Conservation (phyloP, 371 early-diverging fungal species). For the Dentiscutata heterogama region DNA sequence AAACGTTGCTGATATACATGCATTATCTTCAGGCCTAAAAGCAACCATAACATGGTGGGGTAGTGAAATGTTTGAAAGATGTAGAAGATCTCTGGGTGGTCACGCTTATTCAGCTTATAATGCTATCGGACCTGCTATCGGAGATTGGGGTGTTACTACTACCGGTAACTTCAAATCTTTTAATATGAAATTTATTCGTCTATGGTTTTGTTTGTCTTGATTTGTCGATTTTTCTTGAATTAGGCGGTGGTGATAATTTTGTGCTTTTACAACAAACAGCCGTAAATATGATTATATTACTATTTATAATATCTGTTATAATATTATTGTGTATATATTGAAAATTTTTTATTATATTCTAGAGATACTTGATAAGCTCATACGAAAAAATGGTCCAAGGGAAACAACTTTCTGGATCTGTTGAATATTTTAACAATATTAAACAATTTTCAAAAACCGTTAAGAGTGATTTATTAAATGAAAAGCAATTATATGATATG, state of each 20-base stretch:
- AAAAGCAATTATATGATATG: slow-evolving; percentile 53
- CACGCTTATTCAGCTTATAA: slow-evolving; percentile 78
- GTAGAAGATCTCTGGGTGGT: slow-evolving; percentile 69
- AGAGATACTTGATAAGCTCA: slow-evolving; percentile 58
- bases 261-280: slow-evolving; percentile 73
- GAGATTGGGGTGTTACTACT: slow-evolving; percentile 75
- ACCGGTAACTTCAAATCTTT: slow-evolving; percentile 51
- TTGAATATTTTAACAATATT: slow-evolving; percentile 54
- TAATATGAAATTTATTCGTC: neutral
- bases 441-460: slow-evolving; percentile 46
- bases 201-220: neutral
- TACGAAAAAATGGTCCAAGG: slow-evolving; percentile 52
- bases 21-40: slow-evolving; percentile 87
- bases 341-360: neutral
- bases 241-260: slow-evolving; percentile 77
- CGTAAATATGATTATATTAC: slow-evolving; percentile 46
- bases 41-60: slow-evolving; percentile 68
- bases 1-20: slow-evolving; percentile 85
- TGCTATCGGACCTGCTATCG: slow-evolving; percentile 68
- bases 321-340: neutral
- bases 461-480: slow-evolving; percentile 50
- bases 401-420: slow-evolving; percentile 51
- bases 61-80: slow-evolving; percentile 67
- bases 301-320: neutral
- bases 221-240: neutral